Conservation (phyloP, 176 grass and related monocot species). For the Carex cristatella region DNA sequence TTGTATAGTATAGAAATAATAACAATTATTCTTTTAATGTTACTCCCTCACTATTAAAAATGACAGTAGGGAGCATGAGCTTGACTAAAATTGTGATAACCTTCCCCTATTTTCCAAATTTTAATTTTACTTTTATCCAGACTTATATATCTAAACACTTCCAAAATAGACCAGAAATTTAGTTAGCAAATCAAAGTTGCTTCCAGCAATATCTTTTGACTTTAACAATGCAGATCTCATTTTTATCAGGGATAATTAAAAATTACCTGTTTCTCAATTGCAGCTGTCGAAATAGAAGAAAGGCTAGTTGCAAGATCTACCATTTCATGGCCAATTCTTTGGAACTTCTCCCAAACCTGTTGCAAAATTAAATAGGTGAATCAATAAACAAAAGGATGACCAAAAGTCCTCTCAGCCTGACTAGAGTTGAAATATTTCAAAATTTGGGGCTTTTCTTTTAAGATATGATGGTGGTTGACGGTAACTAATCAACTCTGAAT, state of each 20-base stretch:
- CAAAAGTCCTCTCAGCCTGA: not conserved
- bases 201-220: not conserved
- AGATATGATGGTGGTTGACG: not conserved
- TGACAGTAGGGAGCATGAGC: not conserved
- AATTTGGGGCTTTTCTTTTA: not conserved
- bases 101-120: not conserved
- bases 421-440: not conserved
- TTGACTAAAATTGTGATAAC: not conserved
- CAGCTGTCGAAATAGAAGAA: conserved; percentile 60
- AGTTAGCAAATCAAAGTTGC: not conserved
- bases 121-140: not conserved
- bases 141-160: not conserved
- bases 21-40: not conserved
- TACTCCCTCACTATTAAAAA: not conserved
- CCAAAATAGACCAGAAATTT: not conserved
- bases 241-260: not conserved
- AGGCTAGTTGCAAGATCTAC: conserved; percentile 65
- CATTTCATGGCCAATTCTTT: conserved; percentile 58
- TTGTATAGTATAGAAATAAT: not conserved
- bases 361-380: conserved; percentile 12
- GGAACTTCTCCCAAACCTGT: conserved; percentile 70
- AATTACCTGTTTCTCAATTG: conserved; percentile 45
- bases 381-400: not conserved
- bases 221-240: not conserved
- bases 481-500: conserved; percentile 14